Percentiles rank a stretch among this genome's conserved stretches.
phyloP scores from a whole-genome alignment of 352 stramenopile species.

The Globisporangium nunn region DNA sequence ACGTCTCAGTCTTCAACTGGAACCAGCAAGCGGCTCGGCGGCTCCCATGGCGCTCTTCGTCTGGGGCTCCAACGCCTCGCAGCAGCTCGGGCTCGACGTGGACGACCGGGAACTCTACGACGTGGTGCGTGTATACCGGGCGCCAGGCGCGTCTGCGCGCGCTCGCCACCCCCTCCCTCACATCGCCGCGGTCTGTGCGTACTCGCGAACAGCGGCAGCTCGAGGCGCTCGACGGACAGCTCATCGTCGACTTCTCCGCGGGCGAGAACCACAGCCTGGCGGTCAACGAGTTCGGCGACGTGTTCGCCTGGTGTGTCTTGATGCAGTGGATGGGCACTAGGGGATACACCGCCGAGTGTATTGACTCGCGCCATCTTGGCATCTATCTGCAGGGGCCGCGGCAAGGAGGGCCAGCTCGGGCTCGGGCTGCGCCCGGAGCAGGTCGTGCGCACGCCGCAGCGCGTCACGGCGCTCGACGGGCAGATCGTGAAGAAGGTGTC shows the following conservation, averaged over 20 bases:
- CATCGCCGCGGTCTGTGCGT: neutral
- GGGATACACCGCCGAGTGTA: too few species aligned
- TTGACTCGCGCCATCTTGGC: too few species aligned
- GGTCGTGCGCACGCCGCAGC: slow-evolving; percentile 28
- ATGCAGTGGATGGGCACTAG: too few species aligned
- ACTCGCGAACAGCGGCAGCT: slow-evolving; percentile 31
- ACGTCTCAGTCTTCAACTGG: neutral
- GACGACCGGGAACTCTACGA: slow-evolving; percentile 53
- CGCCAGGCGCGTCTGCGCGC: neutral
- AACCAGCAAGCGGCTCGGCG: too few species aligned
- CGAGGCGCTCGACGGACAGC: slow-evolving; percentile 40
- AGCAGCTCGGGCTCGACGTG: slow-evolving; percentile 58
- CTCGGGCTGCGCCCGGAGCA: slow-evolving; percentile 28
- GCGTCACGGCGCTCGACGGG: slow-evolving; percentile 41
- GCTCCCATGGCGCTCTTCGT: slow-evolving; percentile 61
- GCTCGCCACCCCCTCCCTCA: neutral
- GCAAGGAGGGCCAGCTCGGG: slow-evolving; percentile 63
- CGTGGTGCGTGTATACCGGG: slow-evolving; percentile 18
- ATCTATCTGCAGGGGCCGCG: slow-evolving; percentile 31
- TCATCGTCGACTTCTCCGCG: slow-evolving; percentile 66
- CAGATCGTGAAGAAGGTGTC: slow-evolving; percentile 65
- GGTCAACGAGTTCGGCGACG: slow-evolving; percentile 76
- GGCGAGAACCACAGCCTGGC: slow-evolving; percentile 70
- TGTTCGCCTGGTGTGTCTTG: slow-evolving; percentile 40
- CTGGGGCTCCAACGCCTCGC: slow-evolving; percentile 64